These are phyloP conservation scores for Sambucus nigra DNA, from an alignment of 129 eudicot genomes.

Conservation along the genomic window DNA sequence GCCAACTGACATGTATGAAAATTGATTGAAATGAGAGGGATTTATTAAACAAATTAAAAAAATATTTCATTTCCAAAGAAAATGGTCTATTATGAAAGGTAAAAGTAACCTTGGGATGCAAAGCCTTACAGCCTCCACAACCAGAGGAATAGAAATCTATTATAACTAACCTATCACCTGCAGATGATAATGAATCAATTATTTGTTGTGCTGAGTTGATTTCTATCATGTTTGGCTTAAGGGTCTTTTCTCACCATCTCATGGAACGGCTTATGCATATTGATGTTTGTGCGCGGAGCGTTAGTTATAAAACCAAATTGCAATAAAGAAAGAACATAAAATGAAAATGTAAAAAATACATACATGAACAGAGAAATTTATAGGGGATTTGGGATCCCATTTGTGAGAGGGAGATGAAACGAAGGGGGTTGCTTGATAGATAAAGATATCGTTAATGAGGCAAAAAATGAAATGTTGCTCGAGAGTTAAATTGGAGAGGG, in stretches of 20 bases:
- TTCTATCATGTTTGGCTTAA: conserved; percentile 84
- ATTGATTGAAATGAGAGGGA: neutral
- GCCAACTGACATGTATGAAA: neutral
- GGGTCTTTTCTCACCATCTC: conserved; percentile 94
- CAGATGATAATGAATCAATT: conserved; percentile 44
- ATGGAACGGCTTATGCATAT: conserved; percentile 42
- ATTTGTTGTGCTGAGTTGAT: conserved; percentile 72
- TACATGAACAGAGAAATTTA: conserved; percentile 44
- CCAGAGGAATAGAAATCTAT: conserved; percentile 87
- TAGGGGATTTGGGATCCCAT: conserved; percentile 26
- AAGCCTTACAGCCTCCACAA: conserved; percentile 94
- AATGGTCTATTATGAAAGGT: neutral
- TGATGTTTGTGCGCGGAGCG: conserved; percentile 50
- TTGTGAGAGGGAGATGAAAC: no score
- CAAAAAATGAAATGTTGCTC: no score
- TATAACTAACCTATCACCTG: conserved; percentile 72
- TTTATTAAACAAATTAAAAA: neutral
- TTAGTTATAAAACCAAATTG: neutral
- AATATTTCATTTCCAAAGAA: neutral
- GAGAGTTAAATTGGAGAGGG: no score
- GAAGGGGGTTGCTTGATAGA: no score
- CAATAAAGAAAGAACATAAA: neutral
- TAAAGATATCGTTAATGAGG: no score
- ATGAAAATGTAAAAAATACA: conserved; percentile 8
- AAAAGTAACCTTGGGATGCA: conserved; percentile 77